These are phyloP conservation scores for Talaromyces sp. DNA, from an alignment of 2,329 filamentous ascomycete species.

Conservation along the genomic window DNA sequence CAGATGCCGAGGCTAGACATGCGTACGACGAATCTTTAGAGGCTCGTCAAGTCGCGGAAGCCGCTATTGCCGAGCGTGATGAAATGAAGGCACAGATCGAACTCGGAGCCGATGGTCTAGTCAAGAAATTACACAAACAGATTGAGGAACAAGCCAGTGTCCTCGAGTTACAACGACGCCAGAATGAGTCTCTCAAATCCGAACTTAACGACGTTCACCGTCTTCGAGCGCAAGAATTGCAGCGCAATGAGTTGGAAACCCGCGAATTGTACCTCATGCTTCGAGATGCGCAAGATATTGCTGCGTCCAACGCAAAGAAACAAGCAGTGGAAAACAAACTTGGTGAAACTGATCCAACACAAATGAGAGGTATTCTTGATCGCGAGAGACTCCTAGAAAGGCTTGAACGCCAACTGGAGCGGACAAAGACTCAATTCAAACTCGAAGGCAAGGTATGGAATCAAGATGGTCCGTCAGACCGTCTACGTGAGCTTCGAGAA, in stretches of 20 bases:
- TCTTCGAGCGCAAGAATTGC: constrained; percentile 80
- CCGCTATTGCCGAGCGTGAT: constrained; percentile 91
- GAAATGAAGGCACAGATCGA: constrained; percentile 87
- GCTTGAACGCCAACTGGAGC: constrained; percentile 88
- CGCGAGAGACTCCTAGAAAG: constrained; percentile 88
- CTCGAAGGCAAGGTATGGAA: constrained; percentile 90
- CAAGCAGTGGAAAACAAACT: constrained; percentile 43
- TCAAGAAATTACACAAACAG: constrained; percentile 87
- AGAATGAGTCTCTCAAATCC: constrained; percentile 80
- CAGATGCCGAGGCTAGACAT: constrained; percentile 88
- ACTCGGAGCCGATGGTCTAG: constrained; percentile 85
- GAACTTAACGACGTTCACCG: constrained; percentile 84
- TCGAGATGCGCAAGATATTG: constrained; percentile 91
- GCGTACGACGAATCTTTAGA: constrained; percentile 88
- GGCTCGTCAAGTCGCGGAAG: constrained; percentile 86
- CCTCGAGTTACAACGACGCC: constrained; percentile 80
- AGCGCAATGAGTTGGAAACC: constrained; percentile 92
- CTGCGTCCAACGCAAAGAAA: constrained; percentile 75
- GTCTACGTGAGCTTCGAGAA: constrained; percentile 83
- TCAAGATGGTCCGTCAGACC: constrained; percentile 82
- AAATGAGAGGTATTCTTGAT: constrained; percentile 88
- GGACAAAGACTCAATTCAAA: constrained; percentile 96
- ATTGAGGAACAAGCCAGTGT: constrained; percentile 88
- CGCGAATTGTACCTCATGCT: constrained; percentile 98
- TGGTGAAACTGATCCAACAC: constrained; percentile 62